Evolutionary conservation across 805 yeast genomes (phyloP), one percentile per base, ranked within the genome.

Genomic region (Teunomyces lycoperdinae): DNA sequence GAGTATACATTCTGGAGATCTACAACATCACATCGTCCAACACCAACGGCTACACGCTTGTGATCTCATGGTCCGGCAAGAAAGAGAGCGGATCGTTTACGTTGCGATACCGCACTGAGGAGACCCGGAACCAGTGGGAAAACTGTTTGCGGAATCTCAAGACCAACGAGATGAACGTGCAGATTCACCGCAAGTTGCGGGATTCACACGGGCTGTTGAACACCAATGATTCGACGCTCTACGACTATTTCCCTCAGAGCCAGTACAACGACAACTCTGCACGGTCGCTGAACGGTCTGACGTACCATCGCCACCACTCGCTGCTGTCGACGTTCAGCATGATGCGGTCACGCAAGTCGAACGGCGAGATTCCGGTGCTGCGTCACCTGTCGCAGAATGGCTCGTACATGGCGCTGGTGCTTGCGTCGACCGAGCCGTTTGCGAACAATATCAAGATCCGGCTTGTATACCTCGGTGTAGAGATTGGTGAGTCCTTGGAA

Each of bases 41-140:
- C 50, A 54, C 41, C 62, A 53, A 66, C n/a, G 83, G 84, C 5
- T 81, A 83, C 59, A 78, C 80, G 10, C 68, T 86, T 54, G 79
- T 84, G 32, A 78, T 86, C 9, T 79, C 87, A 11, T 87, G 94
- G 94, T 81, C 84, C n/a, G 94, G 96, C 7, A 82, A 85, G 45
- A 84, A 82, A 58, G 97, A 91, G 54, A 83, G 87, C 27, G 97
- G 96, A 10, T 82, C 88, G 14, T 90, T 94, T 57, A 80, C 89
- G 13, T 76, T 94, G 61, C 78, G 88, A 48, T 89, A 89, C 66
- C 79, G 85, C 51, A 85, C 85, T 44, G 97, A 91, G 58, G 98
- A 94, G 63, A 75, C 77, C 13, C 76, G 95, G 53, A 78, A 77
- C 49, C 92, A 85, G 63, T 94, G 98, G 98, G 89, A 81, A 49